These are phyloP conservation scores for Talaromyces sp. DNA, from an alignment of 2,329 filamentous ascomycete species.

Conservation along the genomic window DNA sequence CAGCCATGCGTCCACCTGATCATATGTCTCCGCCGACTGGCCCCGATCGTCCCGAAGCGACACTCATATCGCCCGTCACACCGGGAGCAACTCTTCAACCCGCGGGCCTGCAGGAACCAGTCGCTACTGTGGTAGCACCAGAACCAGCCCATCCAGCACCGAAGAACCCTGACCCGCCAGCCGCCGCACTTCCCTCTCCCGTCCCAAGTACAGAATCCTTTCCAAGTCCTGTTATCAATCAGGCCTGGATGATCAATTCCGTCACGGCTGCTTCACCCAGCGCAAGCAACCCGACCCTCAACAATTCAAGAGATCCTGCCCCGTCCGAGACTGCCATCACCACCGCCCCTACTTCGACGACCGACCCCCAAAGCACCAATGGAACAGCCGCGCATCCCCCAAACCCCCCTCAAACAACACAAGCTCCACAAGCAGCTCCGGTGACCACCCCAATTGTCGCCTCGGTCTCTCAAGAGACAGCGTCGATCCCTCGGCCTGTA, in stretches of 20 bases:
- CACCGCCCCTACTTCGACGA: not conserved
- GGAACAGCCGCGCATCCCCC: not conserved
- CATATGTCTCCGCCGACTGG: not conserved
- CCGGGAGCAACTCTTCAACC: slow-evolving; percentile 14
- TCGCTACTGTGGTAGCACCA: not conserved
- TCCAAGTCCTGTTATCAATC: slow-evolving; percentile 27
- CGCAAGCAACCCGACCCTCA: too few relatives aligned
- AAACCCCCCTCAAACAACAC: not conserved
- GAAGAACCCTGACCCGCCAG: slow-evolving; percentile 13
- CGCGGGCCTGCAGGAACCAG: not conserved
- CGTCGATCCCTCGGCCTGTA: not conserved
- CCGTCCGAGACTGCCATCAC: not conserved
- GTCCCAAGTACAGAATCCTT: slow-evolving; percentile 32
- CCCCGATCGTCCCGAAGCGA: not conserved
- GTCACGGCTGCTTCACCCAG: not conserved
- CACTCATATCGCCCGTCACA: slow-evolving; percentile 27
- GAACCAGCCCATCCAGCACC: too few relatives aligned
- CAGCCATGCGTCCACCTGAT: not conserved
- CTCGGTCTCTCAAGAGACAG: not conserved
- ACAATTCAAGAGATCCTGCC: too few relatives aligned
- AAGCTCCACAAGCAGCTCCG: not conserved
- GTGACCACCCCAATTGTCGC: not conserved
- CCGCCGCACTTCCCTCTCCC: slow-evolving; percentile 31
- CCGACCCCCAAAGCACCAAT: not conserved
- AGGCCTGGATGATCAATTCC: not conserved